Percentiles rank a stretch among this genome's conserved stretches.
Evolutionary conservation across 352 stramenopile genomes (phyloP).

Genomic region (Aphanomyces stellatus): DNA sequence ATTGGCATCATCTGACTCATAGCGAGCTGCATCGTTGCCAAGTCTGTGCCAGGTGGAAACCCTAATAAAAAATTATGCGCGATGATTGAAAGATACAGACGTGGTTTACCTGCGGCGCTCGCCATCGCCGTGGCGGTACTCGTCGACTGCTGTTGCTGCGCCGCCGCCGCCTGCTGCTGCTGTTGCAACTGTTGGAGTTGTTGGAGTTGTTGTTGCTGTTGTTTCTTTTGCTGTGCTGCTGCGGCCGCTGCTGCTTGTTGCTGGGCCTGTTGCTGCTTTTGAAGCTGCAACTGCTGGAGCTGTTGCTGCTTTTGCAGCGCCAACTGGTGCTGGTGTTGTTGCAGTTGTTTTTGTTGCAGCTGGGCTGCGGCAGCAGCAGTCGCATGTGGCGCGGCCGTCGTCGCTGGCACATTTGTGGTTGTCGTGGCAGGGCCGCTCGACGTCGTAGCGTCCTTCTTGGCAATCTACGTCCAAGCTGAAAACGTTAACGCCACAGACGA

Average conservation of each 20-base stretch:
- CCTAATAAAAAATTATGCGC: too few species aligned
- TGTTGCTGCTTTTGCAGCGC: slow-evolving; percentile 20
- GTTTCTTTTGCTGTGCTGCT: slow-evolving; percentile 24
- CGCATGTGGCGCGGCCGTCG: background rate
- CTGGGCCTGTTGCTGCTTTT: slow-evolving; percentile 19
- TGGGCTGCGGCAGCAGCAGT: background rate
- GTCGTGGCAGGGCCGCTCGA: slow-evolving; percentile 19
- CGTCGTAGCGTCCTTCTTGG: slow-evolving; percentile 31
- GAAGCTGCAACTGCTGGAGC: slow-evolving; percentile 20
- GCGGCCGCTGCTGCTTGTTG: slow-evolving; percentile 19
- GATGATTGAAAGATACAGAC: too few species aligned
- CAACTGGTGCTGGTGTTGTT: background rate
- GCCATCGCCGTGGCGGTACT: background rate
- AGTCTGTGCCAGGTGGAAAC: slow-evolving; percentile 1
- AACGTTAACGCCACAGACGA: background rate
- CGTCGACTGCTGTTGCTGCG: slow-evolving; percentile 19
- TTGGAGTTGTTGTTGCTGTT: slow-evolving; percentile 25
- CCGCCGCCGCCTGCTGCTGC: slow-evolving; percentile 14
- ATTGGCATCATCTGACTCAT: background rate
- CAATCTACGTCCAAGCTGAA: slow-evolving; percentile 3
- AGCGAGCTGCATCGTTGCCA: slow-evolving; percentile 15
- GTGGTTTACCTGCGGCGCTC: background rate
- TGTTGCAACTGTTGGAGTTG: slow-evolving; percentile 23
- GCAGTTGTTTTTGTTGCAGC: slow-evolving; percentile 13
- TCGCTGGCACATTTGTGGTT: background rate